These are phyloP conservation scores for Boechera retrofracta DNA, from an alignment of 345 rosid genomes.

Conservation along the genomic window DNA sequence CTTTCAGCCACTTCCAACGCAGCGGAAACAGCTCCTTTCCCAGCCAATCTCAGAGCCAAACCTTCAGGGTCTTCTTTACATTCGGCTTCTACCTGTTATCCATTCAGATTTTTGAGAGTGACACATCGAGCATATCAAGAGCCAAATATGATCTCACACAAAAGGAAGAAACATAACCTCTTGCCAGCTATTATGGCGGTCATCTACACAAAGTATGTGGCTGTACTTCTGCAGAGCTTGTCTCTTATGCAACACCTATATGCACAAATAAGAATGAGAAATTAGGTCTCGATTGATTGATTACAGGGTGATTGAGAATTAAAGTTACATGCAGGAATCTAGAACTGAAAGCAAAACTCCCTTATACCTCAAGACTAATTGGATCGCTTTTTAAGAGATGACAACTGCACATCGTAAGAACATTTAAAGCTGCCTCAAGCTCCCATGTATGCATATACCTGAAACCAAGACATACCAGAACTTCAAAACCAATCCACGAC, in stretches of 20 bases:
- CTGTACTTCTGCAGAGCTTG: conserved; percentile 87
- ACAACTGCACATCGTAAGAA: conserved; percentile 97
- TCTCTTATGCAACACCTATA: conserved; percentile 79
- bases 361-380: conserved; percentile 68
- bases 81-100: conserved; percentile 78
- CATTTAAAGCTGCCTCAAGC: conserved; percentile 87
- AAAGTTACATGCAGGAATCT: conserved; percentile 14
- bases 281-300: conserved; percentile 15
- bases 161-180: conserved; percentile 63
- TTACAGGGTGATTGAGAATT: conserved; percentile 8
- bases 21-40: conserved; percentile 97
- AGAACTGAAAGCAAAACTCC: conserved; percentile 35
- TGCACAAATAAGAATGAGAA: conserved; percentile 30
- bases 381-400: conserved; percentile 75
- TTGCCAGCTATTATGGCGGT: conserved; percentile 93
- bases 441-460: conserved; percentile 96
- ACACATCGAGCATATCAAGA: conserved; percentile 28
- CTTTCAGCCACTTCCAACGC: conserved; percentile 98
- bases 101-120: conserved; percentile 4
- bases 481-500: conserved; percentile 5
- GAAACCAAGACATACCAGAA: conserved; percentile 33
- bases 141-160: conserved; percentile 31
- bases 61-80: conserved; percentile 97
- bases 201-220: conserved; percentile 88
- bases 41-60: conserved; percentile 94